Conservation (phyloP, 208 protist species). For the Trypanosoma conorhini region DNA sequence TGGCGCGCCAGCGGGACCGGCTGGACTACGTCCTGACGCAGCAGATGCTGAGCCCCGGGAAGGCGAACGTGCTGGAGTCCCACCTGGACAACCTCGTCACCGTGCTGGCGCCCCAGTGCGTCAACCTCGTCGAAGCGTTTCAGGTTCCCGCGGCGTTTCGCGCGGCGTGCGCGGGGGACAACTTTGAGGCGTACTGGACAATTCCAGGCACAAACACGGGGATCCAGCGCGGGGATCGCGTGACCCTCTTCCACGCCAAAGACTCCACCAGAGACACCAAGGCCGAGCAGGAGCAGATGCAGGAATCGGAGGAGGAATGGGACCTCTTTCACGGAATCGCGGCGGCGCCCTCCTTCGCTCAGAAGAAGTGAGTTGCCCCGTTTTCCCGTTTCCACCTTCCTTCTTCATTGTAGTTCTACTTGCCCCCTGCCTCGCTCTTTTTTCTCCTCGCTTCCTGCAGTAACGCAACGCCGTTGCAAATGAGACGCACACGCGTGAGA, state of each 20-base stretch:
- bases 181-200: slow-evolving; percentile 89
- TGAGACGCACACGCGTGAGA: not conserved
- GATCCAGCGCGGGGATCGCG: slow-evolving; percentile 69
- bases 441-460: not conserved
- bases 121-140: slow-evolving; percentile 82
- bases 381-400: not conserved
- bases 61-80: slow-evolving; percentile 54
- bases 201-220: slow-evolving; percentile 85
- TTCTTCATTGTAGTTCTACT: slow-evolving; percentile 18
- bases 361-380: slow-evolving; percentile 28
- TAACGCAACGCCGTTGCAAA: not conserved
- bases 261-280: slow-evolving; percentile 40
- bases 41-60: slow-evolving; percentile 71
- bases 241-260: slow-evolving; percentile 36
- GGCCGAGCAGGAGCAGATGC: slow-evolving; percentile 76
- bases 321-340: slow-evolving; percentile 88
- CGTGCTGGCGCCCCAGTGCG: slow-evolving; percentile 85
- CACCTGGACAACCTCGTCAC: slow-evolving; percentile 89
- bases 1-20: slow-evolving; percentile 75
- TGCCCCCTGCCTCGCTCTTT: slow-evolving; percentile 4
- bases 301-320: slow-evolving; percentile 71
- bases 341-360: slow-evolving; percentile 63
- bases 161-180: slow-evolving; percentile 53
- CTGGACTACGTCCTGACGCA: slow-evolving; percentile 74
- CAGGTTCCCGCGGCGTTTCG: slow-evolving; percentile 57